Base-by-base conservation (phyloP, 2,329 filamentous ascomycete species). In the Pseudogymnoascus sp. region DNA sequence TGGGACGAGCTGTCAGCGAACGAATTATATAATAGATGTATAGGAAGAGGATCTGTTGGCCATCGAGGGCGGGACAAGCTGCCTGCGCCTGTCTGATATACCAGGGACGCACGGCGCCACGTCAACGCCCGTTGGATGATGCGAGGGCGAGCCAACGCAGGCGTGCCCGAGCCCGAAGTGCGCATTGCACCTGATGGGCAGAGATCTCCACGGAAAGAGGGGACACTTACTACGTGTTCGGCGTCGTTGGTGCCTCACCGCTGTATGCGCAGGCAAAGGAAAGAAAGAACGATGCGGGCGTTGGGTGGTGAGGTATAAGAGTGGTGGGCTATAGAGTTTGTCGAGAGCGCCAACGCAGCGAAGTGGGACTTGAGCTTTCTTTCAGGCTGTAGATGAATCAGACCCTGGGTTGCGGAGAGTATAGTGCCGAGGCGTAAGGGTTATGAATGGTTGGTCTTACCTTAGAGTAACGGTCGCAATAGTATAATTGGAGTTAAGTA, bases 301-400 rank as follows among this genome's bases (percentile, higher is more conserved):
- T 22, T 58, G 35, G 54, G 54, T 35, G 54, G 18, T 35, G 30
- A 58, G 35, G 54, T 58, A 35, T 38, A 58, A 58, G 54, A 58
- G 54, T 58, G 54, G 32, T 58, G 32, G 30, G 35, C 54, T 58
- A 38, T 35, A 28, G 18, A 37, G 32, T 37, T 58, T 58, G 54
- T 58, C 54, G 54, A 50, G 18, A 32, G 54, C 54, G 54, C 54
- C 54, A 58, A 58, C 54, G 54, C 54, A 58, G 54, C 54, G 30
- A 58, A 58, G 54, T 58, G 54, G 54, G 35, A 37, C 54, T 58
- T 22, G 35, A 58, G 35, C 30, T 50, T 50, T 30, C 25, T 50
- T 50, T 50, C 43, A 50, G 43, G 43, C 43, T 50, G 43, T 50
- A 50, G 30, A 11, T 50, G 43, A 30, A 50, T 30, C 43, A 50